A percentile compares a stretch with the other conserved stretches of the same genome.
Evolutionary conservation across 306 rosid species (phyloP).

Genomic region (Fragaria vesca): DNA sequence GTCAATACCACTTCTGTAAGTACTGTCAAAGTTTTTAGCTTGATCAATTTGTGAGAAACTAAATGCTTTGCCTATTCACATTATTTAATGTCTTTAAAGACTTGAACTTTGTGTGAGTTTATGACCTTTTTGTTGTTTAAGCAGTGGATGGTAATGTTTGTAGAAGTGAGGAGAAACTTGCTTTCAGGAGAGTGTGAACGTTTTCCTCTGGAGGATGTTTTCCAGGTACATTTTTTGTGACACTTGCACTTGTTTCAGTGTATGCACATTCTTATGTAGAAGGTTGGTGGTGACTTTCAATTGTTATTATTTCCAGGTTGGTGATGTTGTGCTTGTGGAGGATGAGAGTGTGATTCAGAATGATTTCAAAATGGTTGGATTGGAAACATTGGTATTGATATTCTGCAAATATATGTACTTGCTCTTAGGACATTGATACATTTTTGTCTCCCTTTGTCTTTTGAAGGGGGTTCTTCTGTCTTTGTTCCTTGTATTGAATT

Average conservation of each 20-base stretch:
- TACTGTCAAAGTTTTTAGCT: background rate
- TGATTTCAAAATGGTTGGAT: slow-evolving; percentile 71
- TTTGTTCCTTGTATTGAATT: background rate
- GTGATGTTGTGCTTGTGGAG: slow-evolving; percentile 85
- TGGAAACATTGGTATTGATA: slow-evolving; percentile 73
- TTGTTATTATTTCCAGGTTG: slow-evolving; percentile 59
- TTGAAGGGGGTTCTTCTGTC: background rate
- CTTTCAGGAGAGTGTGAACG: slow-evolving; percentile 91
- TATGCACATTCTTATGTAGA: background rate
- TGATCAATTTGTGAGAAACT: background rate
- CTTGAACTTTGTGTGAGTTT: background rate
- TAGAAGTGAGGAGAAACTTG: slow-evolving; percentile 79
- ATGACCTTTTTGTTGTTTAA: slow-evolving; percentile 16
- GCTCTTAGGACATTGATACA: too few species aligned
- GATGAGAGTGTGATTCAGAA: slow-evolving; percentile 75
- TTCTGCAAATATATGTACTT: too few species aligned
- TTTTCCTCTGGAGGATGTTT: slow-evolving; percentile 78
- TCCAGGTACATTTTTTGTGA: slow-evolving; percentile 45
- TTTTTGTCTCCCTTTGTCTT: background rate
- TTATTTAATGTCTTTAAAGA: background rate
- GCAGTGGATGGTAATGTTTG: slow-evolving; percentile 82
- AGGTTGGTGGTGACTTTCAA: slow-evolving; percentile 1
- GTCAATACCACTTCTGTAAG: slow-evolving; percentile 73
- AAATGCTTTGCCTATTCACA: background rate
- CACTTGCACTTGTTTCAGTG: background rate